Evolutionary conservation across 805 yeast genomes (phyloP), one percentile per base, ranked within the genome.

Genomic region (Yamadazyma philogaea): DNA sequence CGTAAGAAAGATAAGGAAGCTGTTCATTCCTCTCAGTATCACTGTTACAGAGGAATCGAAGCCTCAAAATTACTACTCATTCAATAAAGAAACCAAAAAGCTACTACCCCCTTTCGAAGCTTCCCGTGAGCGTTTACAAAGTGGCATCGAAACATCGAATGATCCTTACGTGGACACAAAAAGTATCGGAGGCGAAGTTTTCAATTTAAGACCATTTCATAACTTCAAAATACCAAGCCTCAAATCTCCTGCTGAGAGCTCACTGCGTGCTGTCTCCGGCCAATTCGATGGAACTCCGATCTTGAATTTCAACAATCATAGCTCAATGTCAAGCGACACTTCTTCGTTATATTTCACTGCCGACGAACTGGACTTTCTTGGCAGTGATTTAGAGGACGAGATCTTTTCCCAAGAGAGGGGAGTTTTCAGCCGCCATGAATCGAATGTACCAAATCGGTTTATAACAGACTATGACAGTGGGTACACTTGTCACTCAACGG

Each of bases 1-100:
- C 4, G 14, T n/a, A 17, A 39, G 22, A 27, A 34, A 21, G 27
- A 41, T 49, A 6, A 47, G 58, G 28, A 45, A 39, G 16, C 44
- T 42, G 40, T 55, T 55, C 32, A 45, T 55, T 10, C 60, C 60
- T 5, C 46, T 54, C 15, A 40, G 48, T 31, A 52, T 54, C 7
- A 43, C 48, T 15, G 36, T 49, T 7, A 49, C 53, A 5, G 34
- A 42, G 19, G 53, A 49, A 22, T 33, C 52, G 1, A 46, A 46
- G 26, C 53, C 50, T 8, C 17, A 17, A 6, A 49, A 46, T 38
- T 46, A 46, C 31, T 28, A 40, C 1, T 44, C 49, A 6, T 46
- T 27, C 32, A 35, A 38, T 12, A 27, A 30, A 10, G 15, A 34
- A 4, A 15, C 42, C 8, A 26, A 15, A 11, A 34, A 42, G 4